phyloP scores from a whole-genome alignment of 78 protist genomes.

The Polysphondylium violaceum region DNA sequence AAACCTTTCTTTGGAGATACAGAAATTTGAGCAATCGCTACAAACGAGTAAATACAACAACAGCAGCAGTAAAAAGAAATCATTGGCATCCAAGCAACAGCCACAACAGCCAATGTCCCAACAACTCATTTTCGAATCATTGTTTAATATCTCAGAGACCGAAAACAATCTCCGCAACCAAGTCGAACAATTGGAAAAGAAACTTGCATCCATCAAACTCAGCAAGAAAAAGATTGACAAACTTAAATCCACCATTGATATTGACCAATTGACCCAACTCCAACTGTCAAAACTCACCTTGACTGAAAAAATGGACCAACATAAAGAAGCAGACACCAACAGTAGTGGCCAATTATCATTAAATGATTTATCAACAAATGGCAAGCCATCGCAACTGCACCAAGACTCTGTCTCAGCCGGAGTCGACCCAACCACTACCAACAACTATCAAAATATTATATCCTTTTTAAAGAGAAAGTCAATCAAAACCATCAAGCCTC shows the following conservation, averaged over 20 bases:
- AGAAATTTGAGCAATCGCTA: constrained; percentile 1
- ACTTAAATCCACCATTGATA: constrained; percentile 3
- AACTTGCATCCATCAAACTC: background rate
- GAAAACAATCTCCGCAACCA: background rate
- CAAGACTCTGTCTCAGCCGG: too few relatives aligned
- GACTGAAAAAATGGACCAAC: background rate
- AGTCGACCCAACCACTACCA: background rate
- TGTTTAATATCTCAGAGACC: constrained; percentile 16
- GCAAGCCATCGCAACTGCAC: background rate
- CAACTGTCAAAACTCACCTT: constrained; percentile 25
- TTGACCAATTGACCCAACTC: constrained; percentile 6
- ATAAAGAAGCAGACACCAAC: background rate
- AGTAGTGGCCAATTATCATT: too few relatives aligned
- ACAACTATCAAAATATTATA: constrained; percentile 9
- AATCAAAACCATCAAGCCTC: constrained; percentile 11
- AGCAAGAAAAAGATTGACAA: constrained; percentile 3
- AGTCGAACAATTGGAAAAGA: constrained; percentile 18
- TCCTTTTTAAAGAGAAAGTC: constrained; percentile 28
- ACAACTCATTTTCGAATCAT: constrained; percentile 16
- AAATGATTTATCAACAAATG: background rate
- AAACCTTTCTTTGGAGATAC: background rate
- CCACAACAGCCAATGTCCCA: background rate
- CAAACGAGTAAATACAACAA: background rate
- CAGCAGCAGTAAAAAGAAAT: background rate
- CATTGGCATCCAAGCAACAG: background rate